Base-by-base conservation (phyloP, 1,284 basidiomycete species). In the Meira nashicola region DNA sequence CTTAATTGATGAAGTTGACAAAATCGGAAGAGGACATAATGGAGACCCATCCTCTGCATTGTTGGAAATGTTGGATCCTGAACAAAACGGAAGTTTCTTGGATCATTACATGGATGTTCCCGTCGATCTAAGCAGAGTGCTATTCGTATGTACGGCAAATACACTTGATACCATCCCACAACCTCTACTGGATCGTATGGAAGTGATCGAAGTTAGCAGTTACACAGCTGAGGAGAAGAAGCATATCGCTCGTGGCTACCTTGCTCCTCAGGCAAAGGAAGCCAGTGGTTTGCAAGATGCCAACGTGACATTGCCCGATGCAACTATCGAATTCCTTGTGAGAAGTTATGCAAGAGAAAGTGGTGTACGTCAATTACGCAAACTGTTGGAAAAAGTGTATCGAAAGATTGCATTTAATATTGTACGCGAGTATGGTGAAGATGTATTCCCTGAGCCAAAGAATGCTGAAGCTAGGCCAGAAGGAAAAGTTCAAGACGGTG, bases 81-180 rank as follows among this genome's bases (percentile, higher is more conserved):
- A 98, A 79, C 94, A 98, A 82, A 98, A 98, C 79, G 87, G 87
- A 23, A 89, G 88, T 25, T 98, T 97, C 84, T 82, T 96, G 69
- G 94, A 97, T 78, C 92, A 96, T 76, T 96, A 96, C 72, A 92
- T 94, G 87, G 92, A 97, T 74, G 91, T 98, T 11, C 93, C 95
- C 10, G 90, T 98, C 56, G 93, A 98, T 77, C 84, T 98, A 5
- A 96, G 92, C 1, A 86, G 91, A 38, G 92, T 98, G 23, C 85
- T 99, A 1, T 99, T 98, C 79, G 94, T 98, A 60, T 97, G 94
- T 82, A 98, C 94, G 10, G 76, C 74, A 54, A 77, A 78, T 62
- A 76, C 73, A 2, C 86, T 96, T 57, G 90, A 94, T 64, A 97
- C 92, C 1, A 98, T 99, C 70, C 93, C 94, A 1, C 92, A 92